Percentiles rank a stretch among this genome's conserved stretches.
Evolutionary conservation across 2,329 filamentous ascomycete genomes (phyloP).

Genomic region (Trichoderma sp.): DNA sequence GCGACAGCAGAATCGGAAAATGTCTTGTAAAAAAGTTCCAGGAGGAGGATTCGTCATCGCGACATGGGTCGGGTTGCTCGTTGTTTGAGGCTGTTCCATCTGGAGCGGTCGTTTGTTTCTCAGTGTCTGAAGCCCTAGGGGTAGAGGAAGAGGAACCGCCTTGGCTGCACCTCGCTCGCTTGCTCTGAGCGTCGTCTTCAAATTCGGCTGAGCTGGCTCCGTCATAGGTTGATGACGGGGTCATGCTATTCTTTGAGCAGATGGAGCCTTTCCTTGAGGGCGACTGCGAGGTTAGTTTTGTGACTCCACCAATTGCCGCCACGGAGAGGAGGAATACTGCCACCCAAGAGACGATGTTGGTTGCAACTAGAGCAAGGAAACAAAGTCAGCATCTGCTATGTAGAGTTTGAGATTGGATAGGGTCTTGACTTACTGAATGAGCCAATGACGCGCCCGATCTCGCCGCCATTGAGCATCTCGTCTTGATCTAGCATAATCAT

Average conservation of each 20-base stretch:
- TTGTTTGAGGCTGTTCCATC: neutral
- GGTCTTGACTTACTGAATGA: conserved; percentile 39
- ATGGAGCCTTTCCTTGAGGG: neutral
- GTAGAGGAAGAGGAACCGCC: neutral
- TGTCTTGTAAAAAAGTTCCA: conserved; percentile 20
- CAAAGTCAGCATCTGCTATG: neutral
- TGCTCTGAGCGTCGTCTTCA: neutral
- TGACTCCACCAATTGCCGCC: conserved; percentile 1
- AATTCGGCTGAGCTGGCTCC: neutral
- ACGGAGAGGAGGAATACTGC: conserved; percentile 30
- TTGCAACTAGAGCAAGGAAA: neutral
- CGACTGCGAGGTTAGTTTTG: neutral
- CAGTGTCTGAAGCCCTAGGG: neutral
- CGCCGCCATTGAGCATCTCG: conserved; percentile 30
- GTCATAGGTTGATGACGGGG: neutral
- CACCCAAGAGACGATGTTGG: conserved; percentile 29
- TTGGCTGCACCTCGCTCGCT: neutral
- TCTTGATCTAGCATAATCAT: conserved; percentile 44
- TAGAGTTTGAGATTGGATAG: conserved; percentile 19
- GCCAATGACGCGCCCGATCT: conserved; percentile 42
- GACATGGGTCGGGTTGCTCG: neutral
- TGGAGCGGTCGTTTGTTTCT: conserved; percentile 1
- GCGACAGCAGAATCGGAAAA: conserved; percentile 30
- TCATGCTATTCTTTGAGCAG: neutral
- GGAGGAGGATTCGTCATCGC: neutral